phyloP scores from a whole-genome alignment of 768 basidiomycete species.

The Leccinum pellstonianum region DNA sequence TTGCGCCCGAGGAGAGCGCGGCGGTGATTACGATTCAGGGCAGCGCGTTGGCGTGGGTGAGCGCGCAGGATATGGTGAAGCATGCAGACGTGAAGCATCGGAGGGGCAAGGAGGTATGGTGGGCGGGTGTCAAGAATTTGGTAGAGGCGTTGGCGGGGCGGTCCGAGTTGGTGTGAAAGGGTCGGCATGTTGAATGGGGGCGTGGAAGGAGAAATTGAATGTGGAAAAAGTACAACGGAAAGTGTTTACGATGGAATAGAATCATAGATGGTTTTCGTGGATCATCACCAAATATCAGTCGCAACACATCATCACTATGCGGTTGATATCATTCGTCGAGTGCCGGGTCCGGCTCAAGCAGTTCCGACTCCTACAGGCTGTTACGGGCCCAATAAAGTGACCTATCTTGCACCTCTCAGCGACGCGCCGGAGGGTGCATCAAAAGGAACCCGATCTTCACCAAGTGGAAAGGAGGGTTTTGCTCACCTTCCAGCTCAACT shows the following conservation, averaged over 20 bases:
- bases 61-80: slow-evolving; percentile 77
- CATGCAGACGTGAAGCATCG: slow-evolving; percentile 92
- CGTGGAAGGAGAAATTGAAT: background rate
- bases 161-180: slow-evolving; percentile 47
- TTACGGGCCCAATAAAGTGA: too few relatives aligned
- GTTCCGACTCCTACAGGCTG: too few relatives aligned
- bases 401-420: too few relatives aligned
- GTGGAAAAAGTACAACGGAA: background rate
- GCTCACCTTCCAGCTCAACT: too few relatives aligned
- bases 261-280: background rate
- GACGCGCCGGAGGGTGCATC: too few relatives aligned
- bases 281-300: too few relatives aligned
- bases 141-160: slow-evolving; percentile 74
- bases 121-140: slow-evolving; percentile 65
- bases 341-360: too few relatives aligned
- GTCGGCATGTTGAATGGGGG: background rate
- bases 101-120: slow-evolving; percentile 77
- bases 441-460: too few relatives aligned
- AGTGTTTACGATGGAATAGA: background rate
- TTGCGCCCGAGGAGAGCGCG: slow-evolving; percentile 64
- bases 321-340: too few relatives aligned
- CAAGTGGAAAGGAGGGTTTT: too few relatives aligned
- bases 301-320: too few relatives aligned
- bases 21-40: slow-evolving; percentile 92
- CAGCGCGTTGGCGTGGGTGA: slow-evolving; percentile 76